Conservation (phyloP, 108 stramenopile genomes). For the Nitzschia palea region DNA sequence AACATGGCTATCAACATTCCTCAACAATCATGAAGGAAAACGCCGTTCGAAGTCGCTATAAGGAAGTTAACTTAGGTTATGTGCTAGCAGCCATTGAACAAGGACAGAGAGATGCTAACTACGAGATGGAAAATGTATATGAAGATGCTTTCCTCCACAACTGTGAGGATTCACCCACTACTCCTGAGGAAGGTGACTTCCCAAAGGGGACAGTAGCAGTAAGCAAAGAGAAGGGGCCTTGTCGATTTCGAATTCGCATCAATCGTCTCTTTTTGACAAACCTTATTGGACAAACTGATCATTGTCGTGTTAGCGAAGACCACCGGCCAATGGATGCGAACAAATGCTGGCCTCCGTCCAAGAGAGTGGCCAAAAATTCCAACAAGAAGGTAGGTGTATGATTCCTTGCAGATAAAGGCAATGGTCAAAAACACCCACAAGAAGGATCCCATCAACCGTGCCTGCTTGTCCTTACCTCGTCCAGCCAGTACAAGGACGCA, state of each 20-base stretch:
- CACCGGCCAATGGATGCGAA: not conserved
- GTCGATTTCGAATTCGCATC: not conserved
- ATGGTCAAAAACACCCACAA: too few relatives aligned
- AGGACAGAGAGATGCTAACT: slow-evolving; percentile 1
- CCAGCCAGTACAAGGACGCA: too few relatives aligned
- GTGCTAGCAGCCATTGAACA: not conserved
- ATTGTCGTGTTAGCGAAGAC: not conserved
- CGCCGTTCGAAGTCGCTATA: slow-evolving; percentile 4
- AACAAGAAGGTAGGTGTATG: too few relatives aligned
- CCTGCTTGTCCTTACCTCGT: too few relatives aligned
- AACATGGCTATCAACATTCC: slow-evolving; percentile 5
- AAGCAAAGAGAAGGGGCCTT: too few relatives aligned
- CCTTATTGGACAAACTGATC: not conserved
- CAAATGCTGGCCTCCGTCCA: not conserved
- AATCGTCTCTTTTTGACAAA: not conserved
- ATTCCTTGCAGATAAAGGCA: too few relatives aligned
- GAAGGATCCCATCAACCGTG: too few relatives aligned
- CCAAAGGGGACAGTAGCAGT: too few relatives aligned
- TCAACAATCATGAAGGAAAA: not conserved
- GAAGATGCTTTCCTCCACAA: not conserved
- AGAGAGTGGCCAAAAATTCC: too few relatives aligned
- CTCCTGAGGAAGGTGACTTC: not conserved
- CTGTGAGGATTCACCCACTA: not conserved
- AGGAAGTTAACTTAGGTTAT: not conserved
- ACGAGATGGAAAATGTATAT: not conserved